A percentile compares a stretch with the other conserved stretches of the same genome.
Conservation (phyloP, 2,329 filamentous ascomycete species). For the Didymella segeticola region DNA sequence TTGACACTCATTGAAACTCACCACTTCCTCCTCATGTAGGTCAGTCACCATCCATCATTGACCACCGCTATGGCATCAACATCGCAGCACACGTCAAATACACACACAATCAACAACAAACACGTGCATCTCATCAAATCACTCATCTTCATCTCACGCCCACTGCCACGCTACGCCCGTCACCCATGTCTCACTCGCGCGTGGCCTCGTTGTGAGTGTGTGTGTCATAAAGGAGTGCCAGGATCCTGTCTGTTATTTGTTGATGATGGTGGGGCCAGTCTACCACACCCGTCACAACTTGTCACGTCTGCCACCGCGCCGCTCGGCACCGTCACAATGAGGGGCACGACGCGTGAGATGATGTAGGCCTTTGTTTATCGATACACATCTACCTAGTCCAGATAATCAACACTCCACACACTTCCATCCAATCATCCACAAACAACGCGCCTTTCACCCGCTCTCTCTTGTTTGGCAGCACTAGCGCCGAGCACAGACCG, state of each 20-base stretch:
- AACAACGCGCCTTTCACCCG: not conserved
- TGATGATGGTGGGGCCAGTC: conserved; percentile 1
- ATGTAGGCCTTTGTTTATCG: conserved; percentile 25
- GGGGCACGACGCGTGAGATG: conserved; percentile 26
- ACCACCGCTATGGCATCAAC: too few relatives aligned
- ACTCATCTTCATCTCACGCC: too few relatives aligned
- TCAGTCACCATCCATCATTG: too few relatives aligned
- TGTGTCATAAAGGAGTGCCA: conserved; percentile 1
- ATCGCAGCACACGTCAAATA: too few relatives aligned
- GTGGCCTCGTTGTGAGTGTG: not conserved
- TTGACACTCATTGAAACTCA: too few relatives aligned
- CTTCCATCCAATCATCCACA: conserved; percentile 8
- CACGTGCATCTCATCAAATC: too few relatives aligned
- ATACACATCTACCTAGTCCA: conserved; percentile 14
- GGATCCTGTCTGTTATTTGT: conserved; percentile 12
- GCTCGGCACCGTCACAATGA: conserved; percentile 20
- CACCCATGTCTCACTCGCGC: not conserved
- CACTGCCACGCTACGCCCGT: too few relatives aligned
- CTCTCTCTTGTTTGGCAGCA: conserved; percentile 10
- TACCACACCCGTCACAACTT: not conserved
- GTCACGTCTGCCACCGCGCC: conserved; percentile 20
- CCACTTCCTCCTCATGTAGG: too few relatives aligned
- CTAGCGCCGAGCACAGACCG: conserved; percentile 11
- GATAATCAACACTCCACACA: too few relatives aligned
- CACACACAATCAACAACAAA: too few relatives aligned